Conservation (phyloP, 164 flowering plant genomes). For the Annona squamosa region DNA sequence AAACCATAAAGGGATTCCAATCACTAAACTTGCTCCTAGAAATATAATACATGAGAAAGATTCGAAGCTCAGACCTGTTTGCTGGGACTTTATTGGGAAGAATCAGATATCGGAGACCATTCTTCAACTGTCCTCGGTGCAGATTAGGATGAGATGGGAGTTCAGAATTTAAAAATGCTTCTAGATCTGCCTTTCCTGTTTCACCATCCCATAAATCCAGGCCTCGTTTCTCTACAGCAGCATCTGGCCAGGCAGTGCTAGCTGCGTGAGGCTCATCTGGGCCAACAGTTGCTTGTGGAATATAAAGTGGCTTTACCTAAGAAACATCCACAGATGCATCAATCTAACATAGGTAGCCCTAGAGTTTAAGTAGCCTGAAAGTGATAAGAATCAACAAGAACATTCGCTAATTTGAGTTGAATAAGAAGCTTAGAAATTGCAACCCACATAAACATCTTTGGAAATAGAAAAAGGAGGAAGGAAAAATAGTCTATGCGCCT, state of each 20-base stretch:
- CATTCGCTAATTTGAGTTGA: not conserved
- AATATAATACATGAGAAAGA: not conserved
- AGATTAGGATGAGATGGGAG: constrained; percentile 95
- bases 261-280: constrained; percentile 99
- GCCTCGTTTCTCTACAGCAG: constrained; percentile 58
- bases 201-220: constrained; percentile 42
- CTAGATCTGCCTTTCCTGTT: constrained; percentile 33
- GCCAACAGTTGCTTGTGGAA: constrained; percentile 68
- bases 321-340: constrained; percentile 5
- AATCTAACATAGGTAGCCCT: constrained; percentile 3
- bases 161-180: constrained; percentile 52
- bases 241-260: constrained; percentile 75
- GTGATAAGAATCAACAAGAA: not conserved
- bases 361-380: not conserved
- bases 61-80: constrained; percentile 51
- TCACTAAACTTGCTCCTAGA: too few species aligned
- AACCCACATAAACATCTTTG: not conserved
- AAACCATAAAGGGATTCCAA: too few species aligned
- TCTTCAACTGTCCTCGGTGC: constrained; percentile 74
- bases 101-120: constrained; percentile 89
- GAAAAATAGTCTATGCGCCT: too few species aligned
- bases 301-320: constrained; percentile 35
- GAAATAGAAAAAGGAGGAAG: too few species aligned
- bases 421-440: not conserved
- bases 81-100: constrained; percentile 94